Conservation (phyloP, 1,284 basidiomycete species). For the Ceratobasidium sp. region DNA sequence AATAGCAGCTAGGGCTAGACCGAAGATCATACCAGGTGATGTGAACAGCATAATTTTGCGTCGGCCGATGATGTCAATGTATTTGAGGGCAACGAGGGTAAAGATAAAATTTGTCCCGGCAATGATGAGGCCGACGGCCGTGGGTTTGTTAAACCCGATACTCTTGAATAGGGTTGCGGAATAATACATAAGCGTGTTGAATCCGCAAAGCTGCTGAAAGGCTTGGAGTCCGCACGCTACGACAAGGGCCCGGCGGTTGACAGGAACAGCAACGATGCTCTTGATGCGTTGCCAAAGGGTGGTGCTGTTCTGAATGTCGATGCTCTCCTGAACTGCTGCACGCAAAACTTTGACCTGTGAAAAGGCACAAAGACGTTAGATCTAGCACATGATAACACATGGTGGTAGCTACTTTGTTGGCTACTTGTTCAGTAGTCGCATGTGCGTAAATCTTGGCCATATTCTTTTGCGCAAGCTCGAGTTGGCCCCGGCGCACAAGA, state of each 20-base stretch:
- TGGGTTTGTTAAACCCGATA: conserved; percentile 83
- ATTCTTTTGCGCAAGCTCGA: conserved; percentile 62
- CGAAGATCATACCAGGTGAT: conserved; percentile 80
- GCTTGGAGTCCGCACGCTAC: conserved; percentile 83
- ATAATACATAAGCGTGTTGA: conserved; percentile 80
- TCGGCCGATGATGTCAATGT: conserved; percentile 82
- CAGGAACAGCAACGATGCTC: conserved; percentile 66
- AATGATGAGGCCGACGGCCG: conserved; percentile 80
- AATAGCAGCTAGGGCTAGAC: conserved; percentile 74
- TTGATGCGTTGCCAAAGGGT: conserved; percentile 67
- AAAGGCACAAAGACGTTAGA: neutral
- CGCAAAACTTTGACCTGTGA: conserved; percentile 64
- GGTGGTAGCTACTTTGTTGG: conserved; percentile 65
- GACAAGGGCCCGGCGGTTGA: conserved; percentile 76
- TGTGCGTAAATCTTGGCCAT: conserved; percentile 74
- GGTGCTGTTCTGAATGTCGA: conserved; percentile 70
- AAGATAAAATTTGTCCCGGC: conserved; percentile 85
- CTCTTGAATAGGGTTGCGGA: conserved; percentile 81
- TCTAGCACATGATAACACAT: neutral
- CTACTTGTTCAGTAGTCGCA: conserved; percentile 71
- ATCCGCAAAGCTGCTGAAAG: conserved; percentile 83
- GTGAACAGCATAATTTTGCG: conserved; percentile 81
- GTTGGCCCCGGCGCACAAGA: conserved; percentile 67
- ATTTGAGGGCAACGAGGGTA: conserved; percentile 82
- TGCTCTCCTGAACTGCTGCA: conserved; percentile 71